These are phyloP conservation scores for Aspergillus hortae DNA, from an alignment of 2,329 filamentous ascomycete genomes.

Conservation along the genomic window DNA sequence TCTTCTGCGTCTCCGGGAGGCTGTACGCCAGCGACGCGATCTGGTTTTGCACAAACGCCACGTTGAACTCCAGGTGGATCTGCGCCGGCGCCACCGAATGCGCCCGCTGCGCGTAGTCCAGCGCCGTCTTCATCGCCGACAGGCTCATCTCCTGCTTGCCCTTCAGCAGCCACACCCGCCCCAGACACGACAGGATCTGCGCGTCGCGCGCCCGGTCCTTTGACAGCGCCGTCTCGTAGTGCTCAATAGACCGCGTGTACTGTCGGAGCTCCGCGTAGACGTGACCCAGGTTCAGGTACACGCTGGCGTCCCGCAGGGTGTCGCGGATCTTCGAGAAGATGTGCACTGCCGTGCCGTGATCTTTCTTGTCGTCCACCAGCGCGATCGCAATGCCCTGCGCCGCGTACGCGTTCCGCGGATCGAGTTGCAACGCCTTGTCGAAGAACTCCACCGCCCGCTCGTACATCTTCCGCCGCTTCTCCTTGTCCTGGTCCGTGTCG, in stretches of 20 bases:
- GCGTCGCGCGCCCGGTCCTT: constrained; percentile 77
- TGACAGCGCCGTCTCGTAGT: constrained; percentile 78
- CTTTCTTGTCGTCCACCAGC: constrained; percentile 89
- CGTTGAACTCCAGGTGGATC: constrained; percentile 92
- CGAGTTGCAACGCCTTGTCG: constrained; percentile 92
- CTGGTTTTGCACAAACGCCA: constrained; percentile 95
- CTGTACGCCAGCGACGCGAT: constrained; percentile 76
- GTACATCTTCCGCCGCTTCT: constrained; percentile 83
- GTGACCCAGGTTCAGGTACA: constrained; percentile 91
- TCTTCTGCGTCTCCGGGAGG: constrained; percentile 71
- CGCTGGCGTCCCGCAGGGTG: constrained; percentile 80
- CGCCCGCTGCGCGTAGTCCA: constrained; percentile 64
- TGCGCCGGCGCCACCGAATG: constrained; percentile 76
- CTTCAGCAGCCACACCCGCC: constrained; percentile 80
- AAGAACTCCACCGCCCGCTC: constrained; percentile 96
- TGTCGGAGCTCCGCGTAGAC: constrained; percentile 88
- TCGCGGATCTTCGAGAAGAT: constrained; percentile 90
- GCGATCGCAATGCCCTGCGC: constrained; percentile 95
- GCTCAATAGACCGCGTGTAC: constrained; percentile 87
- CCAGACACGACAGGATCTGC: constrained; percentile 77
- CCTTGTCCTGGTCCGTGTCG: constrained; percentile 82
- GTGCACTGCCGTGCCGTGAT: constrained; percentile 74
- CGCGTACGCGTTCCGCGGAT: constrained; percentile 91
- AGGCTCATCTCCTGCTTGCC: constrained; percentile 66
- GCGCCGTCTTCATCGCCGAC: constrained; percentile 59